Evolutionary conservation across 2,329 filamentous ascomycete genomes (phyloP).

Genomic region (Epichloe aotearoae): DNA sequence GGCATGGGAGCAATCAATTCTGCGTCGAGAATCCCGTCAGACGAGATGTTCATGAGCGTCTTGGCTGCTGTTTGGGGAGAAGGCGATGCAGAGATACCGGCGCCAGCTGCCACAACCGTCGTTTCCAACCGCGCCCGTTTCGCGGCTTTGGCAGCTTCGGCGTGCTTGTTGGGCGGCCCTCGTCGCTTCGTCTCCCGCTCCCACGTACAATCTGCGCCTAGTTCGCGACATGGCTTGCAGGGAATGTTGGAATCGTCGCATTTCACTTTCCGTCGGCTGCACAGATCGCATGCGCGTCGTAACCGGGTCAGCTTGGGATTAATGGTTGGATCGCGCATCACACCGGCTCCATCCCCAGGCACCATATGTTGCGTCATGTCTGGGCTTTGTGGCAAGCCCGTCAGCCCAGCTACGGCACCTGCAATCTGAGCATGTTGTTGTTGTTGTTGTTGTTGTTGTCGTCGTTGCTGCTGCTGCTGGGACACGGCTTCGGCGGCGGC

Average conservation of each 20-base stretch:
- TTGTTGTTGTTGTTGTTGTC: slow-evolving; percentile 6
- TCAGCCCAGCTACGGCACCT: neutral
- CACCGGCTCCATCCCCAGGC: slow-evolving; percentile 6
- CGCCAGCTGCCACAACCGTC: neutral
- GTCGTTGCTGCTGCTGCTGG: slow-evolving; percentile 6
- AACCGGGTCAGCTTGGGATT: slow-evolving; percentile 42
- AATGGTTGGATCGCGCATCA: slow-evolving; percentile 26
- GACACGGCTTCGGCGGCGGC: slow-evolving; percentile 23
- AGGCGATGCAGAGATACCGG: slow-evolving; percentile 18
- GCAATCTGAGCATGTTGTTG: slow-evolving; percentile 1
- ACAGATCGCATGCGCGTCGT: slow-evolving; percentile 47
- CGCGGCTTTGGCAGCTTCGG: slow-evolving; percentile 40
- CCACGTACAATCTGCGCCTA: slow-evolving; percentile 45
- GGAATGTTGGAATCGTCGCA: slow-evolving; percentile 44
- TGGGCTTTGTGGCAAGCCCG: neutral
- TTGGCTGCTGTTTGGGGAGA: slow-evolving; percentile 35
- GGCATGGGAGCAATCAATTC: slow-evolving; percentile 60
- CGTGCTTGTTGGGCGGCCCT: slow-evolving; percentile 46
- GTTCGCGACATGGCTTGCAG: slow-evolving; percentile 42
- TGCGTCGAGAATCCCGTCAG: slow-evolving; percentile 35
- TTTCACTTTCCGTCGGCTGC: slow-evolving; percentile 49
- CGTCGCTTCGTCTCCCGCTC: slow-evolving; percentile 43
- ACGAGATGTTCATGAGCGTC: slow-evolving; percentile 32
- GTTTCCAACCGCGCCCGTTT: slow-evolving; percentile 31
- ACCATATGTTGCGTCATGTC: slow-evolving; percentile 6